Evolutionary conservation across 345 rosid genomes (phyloP), one percentile per base, ranked within the genome.

Genomic region (Corchorus capsularis): DNA sequence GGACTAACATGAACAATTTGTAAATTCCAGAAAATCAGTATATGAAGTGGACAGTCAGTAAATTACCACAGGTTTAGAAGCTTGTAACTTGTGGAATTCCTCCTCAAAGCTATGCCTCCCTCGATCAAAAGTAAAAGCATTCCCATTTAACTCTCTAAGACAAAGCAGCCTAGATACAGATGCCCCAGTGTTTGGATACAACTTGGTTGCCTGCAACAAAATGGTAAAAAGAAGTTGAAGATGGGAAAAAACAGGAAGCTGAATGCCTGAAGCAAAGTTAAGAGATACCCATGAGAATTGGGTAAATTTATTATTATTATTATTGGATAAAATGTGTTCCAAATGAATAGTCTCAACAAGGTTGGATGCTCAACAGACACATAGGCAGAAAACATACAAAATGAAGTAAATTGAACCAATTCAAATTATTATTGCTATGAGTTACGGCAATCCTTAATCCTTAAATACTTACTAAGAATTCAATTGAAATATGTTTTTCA

Each of bases 131-230:
- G 79, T 45, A 65, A 88, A 74, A 62, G 75, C 53, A 76, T 81
- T 79, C 47, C 98, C 91, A 66, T 82, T 83, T 78, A 95, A 77
- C 87, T 92, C 98, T 80, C 98, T 87, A 10, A 72, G 79, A 79
- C 80, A 82, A 69, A 95, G 85, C 63, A 95, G 92, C 78, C 77
- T 79, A 67, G 84, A 66, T 50, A 85, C 77, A 79, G 76, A 77
- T 72, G 71, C 78, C 53, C 79, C 72, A 22, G 70, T 67, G 20
- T 82, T 77, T 78, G 73, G 59, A 75, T 43, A 49, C 22, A 66
- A 34, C 2, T 78, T 76, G 45, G 54, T 61, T 56, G 35, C 77
- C 88, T 84, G 82, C 74, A 66, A 53, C 11, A 3, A 55, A 69
- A 76, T 8, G 1, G 52, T 16, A 60, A 8, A 8, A 41, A 78